Percentiles rank a stretch among this genome's conserved stretches.
phyloP scores from a whole-genome alignment of 805 yeast genomes.

The Saccharomycopsis olivae region DNA sequence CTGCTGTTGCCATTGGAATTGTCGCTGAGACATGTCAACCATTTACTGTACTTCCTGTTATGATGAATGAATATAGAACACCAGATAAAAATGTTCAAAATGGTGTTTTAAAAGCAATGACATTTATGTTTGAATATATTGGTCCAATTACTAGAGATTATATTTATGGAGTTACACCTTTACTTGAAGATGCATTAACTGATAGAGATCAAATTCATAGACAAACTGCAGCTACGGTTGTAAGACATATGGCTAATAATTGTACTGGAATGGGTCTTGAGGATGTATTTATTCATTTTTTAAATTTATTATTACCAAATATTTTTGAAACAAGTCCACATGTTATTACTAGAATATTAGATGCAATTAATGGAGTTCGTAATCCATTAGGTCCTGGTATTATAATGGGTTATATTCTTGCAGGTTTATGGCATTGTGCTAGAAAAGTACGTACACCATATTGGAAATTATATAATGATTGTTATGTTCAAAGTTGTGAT shows the following conservation, averaged over 20 bases:
- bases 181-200: slow-evolving; percentile 80
- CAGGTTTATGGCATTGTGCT: slow-evolving; percentile 92
- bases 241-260: slow-evolving; percentile 71
- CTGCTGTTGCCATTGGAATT: slow-evolving; percentile 96
- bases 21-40: slow-evolving; percentile 92
- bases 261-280: slow-evolving; percentile 68
- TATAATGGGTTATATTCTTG: slow-evolving; percentile 66
- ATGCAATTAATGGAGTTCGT: slow-evolving; percentile 66
- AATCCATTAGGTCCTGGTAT: slow-evolving; percentile 68
- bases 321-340: slow-evolving; percentile 93
- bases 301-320: slow-evolving; percentile 80
- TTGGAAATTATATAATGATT: slow-evolving; percentile 73
- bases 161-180: slow-evolving; percentile 65
- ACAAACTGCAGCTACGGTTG: slow-evolving; percentile 88
- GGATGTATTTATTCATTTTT: slow-evolving; percentile 71
- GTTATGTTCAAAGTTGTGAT: slow-evolving; percentile 66
- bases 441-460: slow-evolving; percentile 72
- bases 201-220: slow-evolving; percentile 89
- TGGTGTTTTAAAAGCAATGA: slow-evolving; percentile 83
- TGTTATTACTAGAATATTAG: slow-evolving; percentile 73
- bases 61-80: slow-evolving; percentile 89
- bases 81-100: slow-evolving; percentile 92
- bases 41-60: slow-evolving; percentile 84
- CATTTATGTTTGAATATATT: slow-evolving; percentile 87
- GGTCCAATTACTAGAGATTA: slow-evolving; percentile 75